Conservation (phyloP, 768 basidiomycete species). For the Kwoniella bestiolae region DNA sequence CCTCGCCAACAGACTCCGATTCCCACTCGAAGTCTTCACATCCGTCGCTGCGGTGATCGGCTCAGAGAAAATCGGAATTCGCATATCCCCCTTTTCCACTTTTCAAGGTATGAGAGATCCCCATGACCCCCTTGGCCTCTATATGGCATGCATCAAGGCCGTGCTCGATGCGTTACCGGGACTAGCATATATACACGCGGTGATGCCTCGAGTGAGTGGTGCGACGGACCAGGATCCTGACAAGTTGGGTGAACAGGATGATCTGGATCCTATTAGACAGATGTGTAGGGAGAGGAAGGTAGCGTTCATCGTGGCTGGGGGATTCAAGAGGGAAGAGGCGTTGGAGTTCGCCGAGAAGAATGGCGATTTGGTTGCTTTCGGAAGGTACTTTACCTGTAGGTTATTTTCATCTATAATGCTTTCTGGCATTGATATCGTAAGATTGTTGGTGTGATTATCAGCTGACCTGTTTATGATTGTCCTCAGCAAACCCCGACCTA, state of each 20-base stretch:
- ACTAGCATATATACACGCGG: constrained; percentile 20
- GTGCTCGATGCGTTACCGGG: constrained; percentile 7
- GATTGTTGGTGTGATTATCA: too few species aligned
- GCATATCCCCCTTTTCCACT: constrained; percentile 67
- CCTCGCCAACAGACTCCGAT: constrained; percentile 66
- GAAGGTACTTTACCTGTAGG: constrained; percentile 14
- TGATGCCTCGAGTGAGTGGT: constrained; percentile 3
- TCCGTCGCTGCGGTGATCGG: constrained; percentile 65
- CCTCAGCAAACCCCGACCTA: constrained; percentile 23
- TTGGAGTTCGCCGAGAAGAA: neutral
- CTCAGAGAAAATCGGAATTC: constrained; percentile 62
- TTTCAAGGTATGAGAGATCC: constrained; percentile 60
- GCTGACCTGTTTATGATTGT: neutral
- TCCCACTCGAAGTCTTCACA: constrained; percentile 59
- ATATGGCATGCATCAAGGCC: constrained; percentile 8
- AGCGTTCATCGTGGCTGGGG: constrained; percentile 13
- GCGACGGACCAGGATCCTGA: neutral
- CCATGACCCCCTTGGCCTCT: constrained; percentile 18
- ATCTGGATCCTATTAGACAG: constrained; percentile 8
- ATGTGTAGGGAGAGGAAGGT: neutral
- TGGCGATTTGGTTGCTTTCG: constrained; percentile 19
- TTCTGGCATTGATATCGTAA: too few species aligned
- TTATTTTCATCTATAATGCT: too few species aligned
- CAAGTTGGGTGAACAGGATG: constrained; percentile 5
- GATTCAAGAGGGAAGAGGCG: constrained; percentile 10